Conservation (phyloP, 176 grass and related monocot genomes). For the Panicum miliaceum region DNA sequence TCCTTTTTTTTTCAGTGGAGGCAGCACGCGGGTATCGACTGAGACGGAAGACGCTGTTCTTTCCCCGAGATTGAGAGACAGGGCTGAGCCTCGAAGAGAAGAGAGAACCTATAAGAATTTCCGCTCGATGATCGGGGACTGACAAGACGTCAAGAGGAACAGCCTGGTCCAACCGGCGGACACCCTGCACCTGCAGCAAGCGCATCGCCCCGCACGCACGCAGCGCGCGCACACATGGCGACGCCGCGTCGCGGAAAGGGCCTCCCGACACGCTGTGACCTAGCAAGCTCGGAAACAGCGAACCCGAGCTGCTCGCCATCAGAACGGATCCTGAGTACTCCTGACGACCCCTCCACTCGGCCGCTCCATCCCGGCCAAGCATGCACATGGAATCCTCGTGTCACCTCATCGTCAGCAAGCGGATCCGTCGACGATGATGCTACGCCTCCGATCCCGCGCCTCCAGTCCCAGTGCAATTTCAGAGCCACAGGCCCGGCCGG, state of each 20-base stretch:
- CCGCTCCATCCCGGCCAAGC: not conserved
- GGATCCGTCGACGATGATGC: not conserved
- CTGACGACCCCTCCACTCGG: not conserved
- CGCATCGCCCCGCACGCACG: no score
- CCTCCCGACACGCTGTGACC: not conserved
- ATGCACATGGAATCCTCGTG: not conserved
- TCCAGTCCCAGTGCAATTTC: no score
- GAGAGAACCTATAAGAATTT: not conserved
- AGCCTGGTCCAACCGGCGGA: not conserved
- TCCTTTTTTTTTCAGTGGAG: no score
- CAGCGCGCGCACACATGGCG: no score
- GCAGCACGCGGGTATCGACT: no score
- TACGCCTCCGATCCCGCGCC: no score
- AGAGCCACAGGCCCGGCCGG: no score
- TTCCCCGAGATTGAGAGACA: no score
- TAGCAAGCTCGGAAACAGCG: slow-evolving; percentile 10
- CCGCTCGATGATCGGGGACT: not conserved
- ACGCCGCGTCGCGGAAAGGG: not conserved
- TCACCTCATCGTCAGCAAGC: not conserved
- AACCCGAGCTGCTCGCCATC: not conserved
- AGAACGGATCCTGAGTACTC: not conserved
- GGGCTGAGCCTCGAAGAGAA: no score
- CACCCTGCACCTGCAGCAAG: no score
- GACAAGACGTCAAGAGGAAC: not conserved
- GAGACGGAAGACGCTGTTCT: no score